phyloP scores from a whole-genome alignment of 768 basidiomycete species.

The Lactarius vividus region DNA sequence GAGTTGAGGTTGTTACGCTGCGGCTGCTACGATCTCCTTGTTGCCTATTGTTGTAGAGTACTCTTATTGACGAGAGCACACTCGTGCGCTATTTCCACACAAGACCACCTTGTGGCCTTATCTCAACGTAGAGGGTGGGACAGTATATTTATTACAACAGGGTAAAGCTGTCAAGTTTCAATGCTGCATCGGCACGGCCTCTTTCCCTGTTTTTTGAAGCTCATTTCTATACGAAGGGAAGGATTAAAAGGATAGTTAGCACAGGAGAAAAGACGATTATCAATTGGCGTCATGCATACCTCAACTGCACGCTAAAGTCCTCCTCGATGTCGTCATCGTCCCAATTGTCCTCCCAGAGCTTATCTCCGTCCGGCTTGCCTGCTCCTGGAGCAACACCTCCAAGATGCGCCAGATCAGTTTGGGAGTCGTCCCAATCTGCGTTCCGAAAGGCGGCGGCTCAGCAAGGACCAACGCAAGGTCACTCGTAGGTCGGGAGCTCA shows the following conservation, averaged over 20 bases:
- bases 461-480: not conserved
- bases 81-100: not conserved
- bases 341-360: constrained; percentile 99
- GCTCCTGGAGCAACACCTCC: constrained; percentile 70
- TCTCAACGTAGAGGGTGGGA: not conserved
- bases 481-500: constrained; percentile 33
- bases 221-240: constrained; percentile 50
- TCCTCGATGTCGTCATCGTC: constrained; percentile 99
- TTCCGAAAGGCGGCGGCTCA: not conserved
- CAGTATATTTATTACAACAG: not conserved
- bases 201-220: constrained; percentile 56
- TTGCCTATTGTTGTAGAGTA: constrained; percentile 1
- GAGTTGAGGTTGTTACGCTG: not conserved
- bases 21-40: not conserved
- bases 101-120: not conserved
- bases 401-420: constrained; percentile 79
- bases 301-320: constrained; percentile 91
- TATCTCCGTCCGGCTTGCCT: constrained; percentile 79
- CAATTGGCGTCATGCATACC: constrained; percentile 55
- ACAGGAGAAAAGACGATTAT: not conserved
- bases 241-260: not conserved
- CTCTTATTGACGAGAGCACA: not conserved
- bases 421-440: constrained; percentile 82
- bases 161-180: not conserved
- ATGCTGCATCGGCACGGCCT: constrained; percentile 34